Conservation (phyloP, 2,329 filamentous ascomycete species). For the Golovinomyces cichoracearum region DNA sequence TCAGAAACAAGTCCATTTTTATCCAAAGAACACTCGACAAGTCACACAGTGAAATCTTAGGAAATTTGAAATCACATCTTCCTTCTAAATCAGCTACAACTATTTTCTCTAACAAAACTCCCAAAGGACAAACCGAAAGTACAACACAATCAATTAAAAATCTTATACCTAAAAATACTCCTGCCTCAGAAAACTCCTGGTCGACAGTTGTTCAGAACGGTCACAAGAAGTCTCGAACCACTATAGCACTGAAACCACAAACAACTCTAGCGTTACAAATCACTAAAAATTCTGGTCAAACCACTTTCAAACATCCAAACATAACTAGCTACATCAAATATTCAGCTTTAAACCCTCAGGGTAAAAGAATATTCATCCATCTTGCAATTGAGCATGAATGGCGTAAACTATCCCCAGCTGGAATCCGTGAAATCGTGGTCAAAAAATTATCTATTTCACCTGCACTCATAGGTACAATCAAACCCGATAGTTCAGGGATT, state of each 20-base stretch:
- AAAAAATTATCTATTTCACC: neutral
- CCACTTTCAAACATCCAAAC: neutral
- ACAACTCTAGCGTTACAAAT: neutral
- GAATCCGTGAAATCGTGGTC: neutral
- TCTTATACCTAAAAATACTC: neutral
- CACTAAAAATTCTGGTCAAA: too few relatives aligned
- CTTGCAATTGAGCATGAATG: neutral
- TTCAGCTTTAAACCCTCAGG: neutral
- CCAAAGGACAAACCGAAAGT: neutral
- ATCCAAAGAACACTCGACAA: neutral
- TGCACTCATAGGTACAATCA: neutral
- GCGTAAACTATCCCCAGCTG: neutral
- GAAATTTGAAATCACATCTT: neutral
- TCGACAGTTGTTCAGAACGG: neutral
- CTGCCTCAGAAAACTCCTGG: neutral
- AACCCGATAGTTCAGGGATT: neutral
- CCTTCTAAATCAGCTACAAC: neutral
- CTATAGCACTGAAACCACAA: neutral
- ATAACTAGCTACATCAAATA: neutral
- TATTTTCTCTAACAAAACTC: too few relatives aligned
- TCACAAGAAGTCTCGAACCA: neutral
- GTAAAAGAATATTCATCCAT: neutral
- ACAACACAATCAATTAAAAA: neutral
- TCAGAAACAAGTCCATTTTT: neutral
- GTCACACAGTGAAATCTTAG: neutral